Evolutionary conservation across 305 asterid species (phyloP).

Genomic region (Rubia occidens): DNA sequence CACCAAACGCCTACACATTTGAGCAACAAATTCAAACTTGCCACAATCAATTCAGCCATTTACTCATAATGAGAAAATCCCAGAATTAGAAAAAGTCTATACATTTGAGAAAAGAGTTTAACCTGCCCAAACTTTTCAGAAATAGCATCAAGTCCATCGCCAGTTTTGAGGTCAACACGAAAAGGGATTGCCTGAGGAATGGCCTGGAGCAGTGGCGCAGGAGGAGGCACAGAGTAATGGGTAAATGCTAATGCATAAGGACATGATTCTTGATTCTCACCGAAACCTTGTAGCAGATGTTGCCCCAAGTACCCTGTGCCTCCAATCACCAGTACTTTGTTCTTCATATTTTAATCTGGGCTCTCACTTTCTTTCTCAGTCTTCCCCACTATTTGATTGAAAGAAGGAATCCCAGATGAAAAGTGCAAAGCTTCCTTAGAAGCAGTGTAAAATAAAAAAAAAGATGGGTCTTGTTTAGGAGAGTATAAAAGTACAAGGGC

Average conservation of each 20-base stretch:
- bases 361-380: neutral
- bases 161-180: conserved; percentile 54
- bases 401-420: too few relatives aligned
- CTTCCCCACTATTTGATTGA: too few relatives aligned
- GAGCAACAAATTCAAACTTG: too few relatives aligned
- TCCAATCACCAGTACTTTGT: neutral
- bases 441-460: neutral
- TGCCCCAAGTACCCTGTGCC: conserved; percentile 6
- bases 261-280: conserved; percentile 9
- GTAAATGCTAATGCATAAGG: conserved; percentile 54
- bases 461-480: neutral
- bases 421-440: neutral
- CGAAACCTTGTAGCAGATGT: neutral
- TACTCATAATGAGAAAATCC: neutral
- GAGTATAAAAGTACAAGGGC: neutral
- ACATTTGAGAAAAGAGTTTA: conserved; percentile 15
- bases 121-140: conserved; percentile 55
- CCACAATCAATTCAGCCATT: neutral
- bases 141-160: conserved; percentile 47
- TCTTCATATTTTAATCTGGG: neutral
- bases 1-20: too few relatives aligned
- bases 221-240: conserved; percentile 41
- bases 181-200: conserved; percentile 53
- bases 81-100: neutral
- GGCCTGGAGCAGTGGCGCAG: conserved; percentile 34